Evolutionary conservation across 2,329 filamentous ascomycete genomes (phyloP), one percentile per base, ranked within the genome.

Genomic region (Trichoderma sp.): DNA sequence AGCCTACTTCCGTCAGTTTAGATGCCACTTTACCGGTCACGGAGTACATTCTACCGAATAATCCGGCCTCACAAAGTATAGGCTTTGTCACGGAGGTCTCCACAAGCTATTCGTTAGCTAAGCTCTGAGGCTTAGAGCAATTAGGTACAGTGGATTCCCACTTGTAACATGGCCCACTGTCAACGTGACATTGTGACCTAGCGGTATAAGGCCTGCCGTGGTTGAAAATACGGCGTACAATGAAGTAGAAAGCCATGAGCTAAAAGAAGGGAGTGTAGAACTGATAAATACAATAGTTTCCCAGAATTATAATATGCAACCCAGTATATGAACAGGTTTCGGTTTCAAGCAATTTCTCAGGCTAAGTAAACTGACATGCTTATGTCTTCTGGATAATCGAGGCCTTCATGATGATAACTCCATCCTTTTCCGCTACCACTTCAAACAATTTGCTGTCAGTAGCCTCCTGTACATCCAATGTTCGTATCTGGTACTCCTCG

Each of bases 401-500:
- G 1, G 77, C 78, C 66, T 72, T 80, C 77, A 82, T 80, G 58
- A 79, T 81, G 2, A 77, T 52, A 6, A 68, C 71, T 0, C 74
- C 77, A 2, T 77, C 71, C 68, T 74, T 84, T 69, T 83, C 84
- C 50, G 85, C 84, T 71, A 81, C 75, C 8, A 87, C 72, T 54
- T 84, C 82, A 78, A 79, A 84, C 10, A 67, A 67, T 2, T 72
- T 68, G n/a, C 27, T 77, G 71, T 71, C 2, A 45, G 29, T 80
- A 70, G 67, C 78, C 75, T 78, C 79, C 29, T 75, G 52, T 2
- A 73, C 79, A 74, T 78, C 79, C 34, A 76, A 50, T 2, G 85
- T 89, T 68, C 84, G 88, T n/a, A 93, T 82, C 74, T 82, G 70
- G 71, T 92, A 85, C 25, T 82, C 78, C 73, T 92, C 89, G 6